phyloP scores from a whole-genome alignment of 2,329 filamentous ascomycete species.

The Stagonosporopsis cucurbitacearum region DNA sequence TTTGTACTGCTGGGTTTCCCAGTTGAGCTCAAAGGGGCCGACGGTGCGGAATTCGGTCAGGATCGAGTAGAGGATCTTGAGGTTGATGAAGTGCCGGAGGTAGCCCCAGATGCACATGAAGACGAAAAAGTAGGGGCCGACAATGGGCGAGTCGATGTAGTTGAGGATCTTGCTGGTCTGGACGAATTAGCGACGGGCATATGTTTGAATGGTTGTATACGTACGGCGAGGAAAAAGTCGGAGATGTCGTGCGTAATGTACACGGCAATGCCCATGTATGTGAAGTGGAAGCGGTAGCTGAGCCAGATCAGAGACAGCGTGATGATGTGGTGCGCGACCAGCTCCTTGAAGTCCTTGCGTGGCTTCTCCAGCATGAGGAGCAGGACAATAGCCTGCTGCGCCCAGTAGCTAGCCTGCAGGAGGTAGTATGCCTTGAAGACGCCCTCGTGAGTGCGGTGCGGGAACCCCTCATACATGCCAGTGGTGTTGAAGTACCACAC shows the following conservation, averaged over 20 bases:
- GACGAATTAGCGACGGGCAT: not conserved
- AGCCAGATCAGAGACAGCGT: constrained; percentile 81
- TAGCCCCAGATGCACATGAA: constrained; percentile 90
- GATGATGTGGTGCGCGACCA: constrained; percentile 90
- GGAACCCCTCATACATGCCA: constrained; percentile 89
- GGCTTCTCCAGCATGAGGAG: constrained; percentile 89
- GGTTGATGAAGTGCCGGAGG: constrained; percentile 83
- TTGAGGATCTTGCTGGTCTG: constrained; percentile 91
- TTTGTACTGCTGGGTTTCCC: constrained; percentile 79
- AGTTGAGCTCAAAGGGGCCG: constrained; percentile 77
- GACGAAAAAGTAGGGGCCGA: constrained; percentile 81
- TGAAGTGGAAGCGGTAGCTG: constrained; percentile 96
- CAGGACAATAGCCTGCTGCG: constrained; percentile 89
- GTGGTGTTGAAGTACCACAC: constrained; percentile 95
- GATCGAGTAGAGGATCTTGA: constrained; percentile 76
- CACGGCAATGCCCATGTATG: constrained; percentile 89
- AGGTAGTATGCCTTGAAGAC: constrained; percentile 95
- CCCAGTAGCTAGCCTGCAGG: constrained; percentile 93
- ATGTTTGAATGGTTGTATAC: constrained; percentile 40
- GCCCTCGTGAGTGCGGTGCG: constrained; percentile 80
- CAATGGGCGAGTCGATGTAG: constrained; percentile 80
- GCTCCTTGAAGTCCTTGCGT: constrained; percentile 92
- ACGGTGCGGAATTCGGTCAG: constrained; percentile 77
- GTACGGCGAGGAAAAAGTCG: constrained; percentile 92
- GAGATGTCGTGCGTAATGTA: constrained; percentile 95